A percentile compares a stretch with the other conserved stretches of the same genome.
These are phyloP conservation scores for Prorocentrum cordatum DNA, from an alignment of 169 alveolate species.

Conservation along the genomic window DNA sequence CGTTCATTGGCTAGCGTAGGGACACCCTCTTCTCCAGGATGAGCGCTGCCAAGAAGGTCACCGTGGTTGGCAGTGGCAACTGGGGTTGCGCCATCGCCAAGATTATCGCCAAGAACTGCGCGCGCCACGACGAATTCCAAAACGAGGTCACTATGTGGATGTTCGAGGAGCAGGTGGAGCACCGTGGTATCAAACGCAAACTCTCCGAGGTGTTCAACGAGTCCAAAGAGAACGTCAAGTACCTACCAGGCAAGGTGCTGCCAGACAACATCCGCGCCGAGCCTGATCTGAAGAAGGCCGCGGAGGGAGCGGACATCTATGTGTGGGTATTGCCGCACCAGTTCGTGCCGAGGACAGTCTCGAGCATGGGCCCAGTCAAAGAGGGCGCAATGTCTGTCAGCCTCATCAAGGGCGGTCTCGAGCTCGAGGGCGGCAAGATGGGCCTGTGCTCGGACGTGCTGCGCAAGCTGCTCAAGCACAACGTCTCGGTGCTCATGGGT, in stretches of 20 bases:
- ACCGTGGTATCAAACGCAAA: constrained; percentile 55
- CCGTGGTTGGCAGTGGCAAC: constrained; percentile 52
- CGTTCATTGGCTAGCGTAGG: no score
- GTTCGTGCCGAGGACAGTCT: constrained; percentile 35
- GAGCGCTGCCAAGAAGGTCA: not conserved
- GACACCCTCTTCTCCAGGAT: no score
- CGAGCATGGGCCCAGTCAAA: constrained; percentile 33
- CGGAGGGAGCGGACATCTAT: constrained; percentile 9
- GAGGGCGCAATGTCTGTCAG: not conserved
- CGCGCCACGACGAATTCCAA: constrained; percentile 19
- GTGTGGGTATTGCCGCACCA: constrained; percentile 59
- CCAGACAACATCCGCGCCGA: constrained; percentile 41
- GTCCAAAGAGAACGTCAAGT: constrained; percentile 51
- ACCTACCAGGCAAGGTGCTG: constrained; percentile 40
- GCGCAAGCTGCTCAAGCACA: constrained; percentile 15
- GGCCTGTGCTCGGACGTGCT: constrained; percentile 54
- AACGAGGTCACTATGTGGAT: constrained; percentile 44
- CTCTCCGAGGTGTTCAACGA: constrained; percentile 64
- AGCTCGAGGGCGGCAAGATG: constrained; percentile 53
- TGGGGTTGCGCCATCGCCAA: constrained; percentile 64
- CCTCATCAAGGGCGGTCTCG: constrained; percentile 68
- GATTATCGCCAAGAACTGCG: constrained; percentile 39
- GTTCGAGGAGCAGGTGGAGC: constrained; percentile 56
- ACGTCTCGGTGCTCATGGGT: constrained; percentile 76
- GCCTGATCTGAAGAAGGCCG: constrained; percentile 34